Percentiles rank a stretch among this genome's conserved stretches.
Conservation (phyloP, 2,329 filamentous ascomycete genomes). For the Aaosphaeria arxii region DNA sequence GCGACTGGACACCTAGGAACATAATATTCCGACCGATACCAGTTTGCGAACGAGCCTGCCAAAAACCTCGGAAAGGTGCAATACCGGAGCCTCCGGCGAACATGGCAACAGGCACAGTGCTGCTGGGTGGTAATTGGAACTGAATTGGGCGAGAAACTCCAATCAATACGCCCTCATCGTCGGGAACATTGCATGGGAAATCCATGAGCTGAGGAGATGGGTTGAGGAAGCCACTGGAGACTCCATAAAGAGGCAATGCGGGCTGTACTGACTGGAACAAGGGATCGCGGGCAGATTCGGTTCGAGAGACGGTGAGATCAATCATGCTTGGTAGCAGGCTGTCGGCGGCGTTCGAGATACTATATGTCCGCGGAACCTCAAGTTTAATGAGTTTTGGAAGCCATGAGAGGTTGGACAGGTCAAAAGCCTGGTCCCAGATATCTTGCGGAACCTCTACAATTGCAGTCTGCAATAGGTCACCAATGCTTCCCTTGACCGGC, state of each 20-base stretch:
- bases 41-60: constrained; percentile 46
- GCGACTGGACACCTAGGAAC: constrained; percentile 53
- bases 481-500: constrained; percentile 51
- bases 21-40: constrained; percentile 48
- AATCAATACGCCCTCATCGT: constrained; percentile 48
- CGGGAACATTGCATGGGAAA: constrained; percentile 29
- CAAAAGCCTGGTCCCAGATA: constrained; percentile 53
- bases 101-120: constrained; percentile 50
- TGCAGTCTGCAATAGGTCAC: constrained; percentile 50
- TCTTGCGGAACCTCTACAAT: constrained; percentile 47
- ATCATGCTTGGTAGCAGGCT: constrained; percentile 51
- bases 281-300: constrained; percentile 31
- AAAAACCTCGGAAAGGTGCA: constrained; percentile 54
- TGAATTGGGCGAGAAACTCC: constrained; percentile 51
- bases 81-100: constrained; percentile 56
- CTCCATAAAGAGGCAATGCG: constrained; percentile 39
- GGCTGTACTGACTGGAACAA: constrained; percentile 42
- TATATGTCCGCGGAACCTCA: constrained; percentile 54
- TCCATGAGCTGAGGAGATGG: constrained; percentile 33
- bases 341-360: constrained; percentile 50
- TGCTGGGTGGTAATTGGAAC: constrained; percentile 52
- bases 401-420: constrained; percentile 44
- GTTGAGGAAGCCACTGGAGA: constrained; percentile 54
- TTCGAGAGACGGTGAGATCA: constrained; percentile 51
- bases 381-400: constrained; percentile 47